Evolutionary conservation across 2,329 filamentous ascomycete species (phyloP), one percentile per base, ranked within the genome.

Genomic region (Mycosphaerella arachidis): DNA sequence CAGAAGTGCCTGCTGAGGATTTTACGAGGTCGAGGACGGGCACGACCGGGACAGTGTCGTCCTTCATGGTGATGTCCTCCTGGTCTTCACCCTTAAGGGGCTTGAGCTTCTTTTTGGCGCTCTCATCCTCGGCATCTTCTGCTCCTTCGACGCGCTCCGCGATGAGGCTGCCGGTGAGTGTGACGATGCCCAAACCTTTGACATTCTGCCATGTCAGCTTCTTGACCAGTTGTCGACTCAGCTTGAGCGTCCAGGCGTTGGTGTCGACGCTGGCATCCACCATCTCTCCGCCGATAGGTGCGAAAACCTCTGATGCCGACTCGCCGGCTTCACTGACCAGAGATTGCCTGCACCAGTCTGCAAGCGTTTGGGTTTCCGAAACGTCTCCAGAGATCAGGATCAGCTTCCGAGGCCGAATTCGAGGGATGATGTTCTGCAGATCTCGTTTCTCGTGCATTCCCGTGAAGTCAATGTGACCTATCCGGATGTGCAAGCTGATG

Each of bases 251-350:
- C 94, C 95, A 99, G 4, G 94, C 92, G 72, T 97, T 97, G 5
- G 93, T 97, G 73, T 99, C 94, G 46, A 97, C 93, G 70, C 92
- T 97, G 12, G 93, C 94, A 74, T 99, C 88, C 46, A 99, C 82
- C 13, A 82, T 79, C 35, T 83, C 79, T 27, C 92, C 92, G n/a
- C 90, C 79, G 9, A 78, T 75, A 1, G 94, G 94, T 0, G 91
- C 92, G 72, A 93, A 93, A 5, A 99, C 90, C 64, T 68, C 65
- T 16, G 66, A 51, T n/a, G 55, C 54, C n/a, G 59, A 65, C 3
- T 53, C 59, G 33, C 56, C 67, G n/a, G 62, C 65, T 31, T 58
- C 67, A 12, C 75, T 77, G 35, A 75, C 73, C 6, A 86, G 75
- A 0, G 92, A 79, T 67, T 86, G 86, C 61, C 87, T 85, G 74